Evolutionary conservation across 768 basidiomycete genomes (phyloP).

Genomic region (Lactarius quietus): DNA sequence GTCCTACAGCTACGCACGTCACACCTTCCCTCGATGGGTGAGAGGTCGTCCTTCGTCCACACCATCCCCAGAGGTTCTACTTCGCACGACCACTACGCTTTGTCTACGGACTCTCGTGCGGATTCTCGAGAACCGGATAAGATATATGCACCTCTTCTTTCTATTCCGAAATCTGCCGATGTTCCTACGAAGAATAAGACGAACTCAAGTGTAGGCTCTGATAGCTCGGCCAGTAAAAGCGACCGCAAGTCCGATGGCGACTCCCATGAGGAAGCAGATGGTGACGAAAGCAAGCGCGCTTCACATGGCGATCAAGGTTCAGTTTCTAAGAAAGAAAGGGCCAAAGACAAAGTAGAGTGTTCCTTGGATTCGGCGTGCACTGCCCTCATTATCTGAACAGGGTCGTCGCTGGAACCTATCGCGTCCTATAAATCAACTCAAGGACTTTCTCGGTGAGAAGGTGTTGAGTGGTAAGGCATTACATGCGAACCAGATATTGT

Average conservation of each 20-base stretch:
- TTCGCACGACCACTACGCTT: background rate
- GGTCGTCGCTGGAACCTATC: slow-evolving; percentile 26
- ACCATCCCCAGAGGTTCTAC: background rate
- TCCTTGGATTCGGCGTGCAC: background rate
- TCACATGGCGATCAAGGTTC: slow-evolving; percentile 2
- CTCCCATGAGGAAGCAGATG: background rate
- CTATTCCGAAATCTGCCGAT: slow-evolving; percentile 6
- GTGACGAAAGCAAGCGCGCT: background rate
- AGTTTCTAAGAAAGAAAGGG: slow-evolving; percentile 11
- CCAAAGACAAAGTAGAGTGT: slow-evolving; percentile 14
- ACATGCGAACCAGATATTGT: background rate
- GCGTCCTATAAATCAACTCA: slow-evolving; percentile 25
- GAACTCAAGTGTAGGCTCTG: background rate
- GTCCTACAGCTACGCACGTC: slow-evolving; percentile 31
- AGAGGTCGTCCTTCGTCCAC: background rate
- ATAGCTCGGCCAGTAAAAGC: background rate
- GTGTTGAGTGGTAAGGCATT: slow-evolving; percentile 3
- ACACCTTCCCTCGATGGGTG: background rate
- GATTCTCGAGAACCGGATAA: background rate
- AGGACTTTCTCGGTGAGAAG: slow-evolving; percentile 22
- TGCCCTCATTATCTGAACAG: background rate
- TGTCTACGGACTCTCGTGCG: background rate
- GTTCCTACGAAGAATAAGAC: background rate
- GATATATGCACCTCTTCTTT: slow-evolving; percentile 11
- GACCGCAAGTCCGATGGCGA: background rate